These are phyloP conservation scores for Linaria vulgaris DNA, from an alignment of 257 asterid species.

Conservation along the genomic window DNA sequence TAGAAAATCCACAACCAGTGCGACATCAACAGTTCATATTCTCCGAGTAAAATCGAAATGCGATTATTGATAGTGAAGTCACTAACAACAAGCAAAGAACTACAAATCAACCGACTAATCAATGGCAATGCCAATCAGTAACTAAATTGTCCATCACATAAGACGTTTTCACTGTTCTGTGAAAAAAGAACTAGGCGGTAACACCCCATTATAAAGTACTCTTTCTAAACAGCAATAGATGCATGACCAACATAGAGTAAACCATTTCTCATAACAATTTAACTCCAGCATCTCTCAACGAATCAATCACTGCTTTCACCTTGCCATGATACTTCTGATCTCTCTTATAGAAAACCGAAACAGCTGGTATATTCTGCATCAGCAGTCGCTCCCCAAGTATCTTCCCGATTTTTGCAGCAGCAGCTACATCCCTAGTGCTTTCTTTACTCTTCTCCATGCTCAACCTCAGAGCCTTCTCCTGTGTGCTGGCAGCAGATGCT, in stretches of 20 bases:
- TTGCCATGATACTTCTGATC: constrained; percentile 91
- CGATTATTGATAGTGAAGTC: no score
- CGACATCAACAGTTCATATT: no score
- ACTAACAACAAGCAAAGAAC: not conserved
- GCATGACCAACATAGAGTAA: constrained; percentile 3
- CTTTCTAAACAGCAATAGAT: constrained; percentile 5
- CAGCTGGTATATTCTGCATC: constrained; percentile 67
- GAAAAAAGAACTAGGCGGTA: not conserved
- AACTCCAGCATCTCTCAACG: constrained; percentile 64
- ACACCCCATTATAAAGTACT: not conserved
- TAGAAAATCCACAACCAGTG: no score
- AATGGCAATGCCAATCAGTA: constrained; percentile 1
- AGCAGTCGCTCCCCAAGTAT: constrained; percentile 72
- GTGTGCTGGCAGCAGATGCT: constrained; percentile 91
- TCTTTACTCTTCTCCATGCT: constrained; percentile 59
- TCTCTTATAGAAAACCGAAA: constrained; percentile 58
- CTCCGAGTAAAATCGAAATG: no score
- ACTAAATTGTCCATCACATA: not conserved
- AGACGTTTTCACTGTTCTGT: not conserved
- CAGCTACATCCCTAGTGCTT: constrained; percentile 77
- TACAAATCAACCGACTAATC: not conserved
- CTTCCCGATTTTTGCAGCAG: constrained; percentile 91
- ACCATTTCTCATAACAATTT: constrained; percentile 42
- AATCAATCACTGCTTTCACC: constrained; percentile 83
- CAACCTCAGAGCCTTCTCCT: constrained; percentile 75